A percentile compares a stretch with the other conserved stretches of the same genome.
These are phyloP conservation scores for Podaxis carcinomalis DNA, from an alignment of 768 basidiomycete genomes.

Conservation along the genomic window DNA sequence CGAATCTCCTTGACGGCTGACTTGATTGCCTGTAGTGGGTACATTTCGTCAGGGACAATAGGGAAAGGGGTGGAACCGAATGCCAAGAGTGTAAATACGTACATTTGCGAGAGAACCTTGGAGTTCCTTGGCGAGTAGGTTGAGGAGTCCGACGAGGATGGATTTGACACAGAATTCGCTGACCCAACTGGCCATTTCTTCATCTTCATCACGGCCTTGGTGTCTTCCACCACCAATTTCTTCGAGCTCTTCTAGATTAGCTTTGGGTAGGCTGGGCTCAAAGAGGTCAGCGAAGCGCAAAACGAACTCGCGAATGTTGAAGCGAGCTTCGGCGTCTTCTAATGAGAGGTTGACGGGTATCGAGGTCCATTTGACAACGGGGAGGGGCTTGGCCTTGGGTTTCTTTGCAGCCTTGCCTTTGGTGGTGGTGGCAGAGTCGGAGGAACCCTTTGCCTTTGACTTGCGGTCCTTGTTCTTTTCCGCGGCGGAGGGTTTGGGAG, in stretches of 20 bases:
- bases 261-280: slow-evolving; percentile 37
- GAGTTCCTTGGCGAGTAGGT: slow-evolving; percentile 43
- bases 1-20: slow-evolving; percentile 49
- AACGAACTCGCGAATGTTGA: slow-evolving; percentile 72
- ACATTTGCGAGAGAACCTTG: slow-evolving; percentile 35
- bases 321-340: slow-evolving; percentile 51
- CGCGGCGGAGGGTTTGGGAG: slow-evolving; percentile 1
- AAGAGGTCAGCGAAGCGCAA: slow-evolving; percentile 56
- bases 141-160: slow-evolving; percentile 58
- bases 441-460: slow-evolving; percentile 5
- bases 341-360: slow-evolving; percentile 39
- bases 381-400: slow-evolving; percentile 32
- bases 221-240: slow-evolving; percentile 35
- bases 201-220: slow-evolving; percentile 30
- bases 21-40: slow-evolving; percentile 32
- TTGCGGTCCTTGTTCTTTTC: slow-evolving; percentile 15
- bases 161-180: slow-evolving; percentile 62
- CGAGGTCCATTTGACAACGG: slow-evolving; percentile 50
- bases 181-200: slow-evolving; percentile 51
- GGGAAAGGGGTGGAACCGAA: background rate
- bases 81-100: background rate
- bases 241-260: slow-evolving; percentile 62
- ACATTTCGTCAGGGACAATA: slow-evolving; percentile 5
- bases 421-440: slow-evolving; percentile 6
- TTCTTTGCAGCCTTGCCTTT: slow-evolving; percentile 18